Evolutionary conservation across 2,329 filamentous ascomycete genomes (phyloP), one percentile per base, ranked within the genome.

Genomic region (Fusarium sp.): DNA sequence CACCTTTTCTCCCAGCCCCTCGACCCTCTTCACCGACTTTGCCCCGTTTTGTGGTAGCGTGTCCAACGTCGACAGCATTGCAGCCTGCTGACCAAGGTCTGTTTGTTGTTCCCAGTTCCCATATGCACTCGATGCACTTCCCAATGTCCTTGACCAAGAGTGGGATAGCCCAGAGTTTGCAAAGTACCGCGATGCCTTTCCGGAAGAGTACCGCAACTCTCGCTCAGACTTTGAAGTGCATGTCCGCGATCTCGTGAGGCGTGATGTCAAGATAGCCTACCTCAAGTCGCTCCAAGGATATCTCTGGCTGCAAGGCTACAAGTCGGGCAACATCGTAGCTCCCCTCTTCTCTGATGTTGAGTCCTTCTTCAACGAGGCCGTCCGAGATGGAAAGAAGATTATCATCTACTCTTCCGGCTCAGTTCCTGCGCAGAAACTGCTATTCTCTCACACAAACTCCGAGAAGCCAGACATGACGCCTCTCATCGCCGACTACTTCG

Each of bases 321-420:
- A 84, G 62, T 86, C 85, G 51, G 91, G 91, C 53, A 83, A 88
- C 65, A 85, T 95, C 67, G 85, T 86, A 65, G 92, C 92, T 25
- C 90, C 91, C 11, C 82, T 96, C 61, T 96, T 93, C 76, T 80
- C 85, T 6, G 92, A 96, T 74, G 92, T 95, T 19, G 81, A 87
- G n/a, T 84, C 87, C 10, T 85, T 85, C 66, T 82, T 94, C 65
- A 78, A 82, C 53, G 71, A 80, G 43, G 94, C 91, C 87, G 82
- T 85, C 55, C 76, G 78, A 17, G 77, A 82, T 30, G 85, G 84
- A 25, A 81, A 87, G 64, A 82, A 82, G 62, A 84, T 94, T 67
- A 87, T 91, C 72, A 94, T 96, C 75, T 96, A 94, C 81, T 94
- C 91, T 6, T 94, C 91, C 14, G 92, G 92, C 32, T 94, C 91